Evolutionary conservation across 2,329 filamentous ascomycete genomes (phyloP), one percentile per base, ranked within the genome.

Genomic region (Harringtonia aguacate): DNA sequence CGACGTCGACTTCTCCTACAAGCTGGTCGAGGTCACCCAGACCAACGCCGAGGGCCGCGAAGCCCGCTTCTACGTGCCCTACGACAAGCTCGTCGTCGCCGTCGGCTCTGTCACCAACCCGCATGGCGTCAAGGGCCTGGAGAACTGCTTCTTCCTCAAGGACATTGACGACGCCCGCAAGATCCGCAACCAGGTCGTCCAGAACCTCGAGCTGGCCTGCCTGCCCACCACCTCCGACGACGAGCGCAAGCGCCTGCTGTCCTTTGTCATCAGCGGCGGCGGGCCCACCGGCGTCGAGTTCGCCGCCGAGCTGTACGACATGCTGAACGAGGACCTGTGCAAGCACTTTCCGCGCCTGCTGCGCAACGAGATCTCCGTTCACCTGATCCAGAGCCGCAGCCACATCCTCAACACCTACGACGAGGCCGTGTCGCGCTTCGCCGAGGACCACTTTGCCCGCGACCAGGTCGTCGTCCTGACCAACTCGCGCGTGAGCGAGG

Each of bases 321-420:
- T 98, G 61, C 72, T 98, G 15, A 98, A 98, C 57, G 94, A 98
- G 61, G 92, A 98, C 59, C 65, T 98, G 36, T 81, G 81, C 36
- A 71, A 74, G 42, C 79, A 84, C 54, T 98, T 95, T 62, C 92
- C 92, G 3, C 81, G 81, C 50, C 78, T 98, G 27, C 66, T 98
- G n/a, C 80, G 92, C 49, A 97, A 97, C 59, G 88, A 98, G 61
- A 94, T 98, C 39, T 97, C 92, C 0, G 90, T 98, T 1, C 94
- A 98, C 58, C 73, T 98, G 38, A 95, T 98, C 49, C 92, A 98
- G 59, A 94, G 87, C 56, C 79, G 92, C 47, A 81, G 84, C 34
- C 92, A 98, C 55, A 98, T 98, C 50, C 72, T 98, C 27, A 98
- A 98, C 67, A 98, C 92, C 0, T 98, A 98, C 59, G 92, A 98